Base-by-base conservation (phyloP, 306 rosid genomes). In the Gleditsia sinensis region DNA sequence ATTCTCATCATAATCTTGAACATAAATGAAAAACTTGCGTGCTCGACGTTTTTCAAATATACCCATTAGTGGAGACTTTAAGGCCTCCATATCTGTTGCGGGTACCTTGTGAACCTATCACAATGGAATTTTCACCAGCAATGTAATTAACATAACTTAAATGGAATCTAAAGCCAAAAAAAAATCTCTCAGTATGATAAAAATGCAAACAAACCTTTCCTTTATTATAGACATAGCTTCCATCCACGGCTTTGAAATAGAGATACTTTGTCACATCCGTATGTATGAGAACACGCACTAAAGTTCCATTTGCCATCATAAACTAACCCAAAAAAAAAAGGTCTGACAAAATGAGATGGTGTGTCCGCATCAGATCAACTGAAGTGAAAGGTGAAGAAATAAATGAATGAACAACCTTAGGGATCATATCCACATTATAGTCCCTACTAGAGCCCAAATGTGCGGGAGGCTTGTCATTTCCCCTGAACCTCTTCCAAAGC, bases 401-500 rank as follows among this genome's bases (percentile, higher is more conserved):
- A 36, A 62, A 21, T 43, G 56, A 74, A 53, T 21, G 49, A 25
- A 49, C 9, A 63, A 94, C 97, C 97, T 94, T 94, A 17, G 99
- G 99, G 53, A 90, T 80, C 99, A 94, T 94, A 78, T 94, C 99
- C 25, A 94, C 97, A 33, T 94, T 94, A 55, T 92, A 94, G 75
- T 94, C 99, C 83, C 92, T 94, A 75, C 99, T 88, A 12, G 99
- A 83, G 13, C 99, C 99, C 91, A 94, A 81, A 6, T 92, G 89
- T 13, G 86, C 77, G 3, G 99, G 95, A 66, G 97, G 97, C 75
- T 87, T 86, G 46, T 92, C 97, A 54, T 82, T 81, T 72, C 97
- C 99, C 77, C 90, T 80, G 81, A 94, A 94, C 84, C 79, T 85
- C 92, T 92, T 94, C 99, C 99, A 94, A 23, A 94, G 96, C 99